phyloP scores from a whole-genome alignment of 2,329 filamentous ascomycete genomes.

The Botrytis deweyae region DNA sequence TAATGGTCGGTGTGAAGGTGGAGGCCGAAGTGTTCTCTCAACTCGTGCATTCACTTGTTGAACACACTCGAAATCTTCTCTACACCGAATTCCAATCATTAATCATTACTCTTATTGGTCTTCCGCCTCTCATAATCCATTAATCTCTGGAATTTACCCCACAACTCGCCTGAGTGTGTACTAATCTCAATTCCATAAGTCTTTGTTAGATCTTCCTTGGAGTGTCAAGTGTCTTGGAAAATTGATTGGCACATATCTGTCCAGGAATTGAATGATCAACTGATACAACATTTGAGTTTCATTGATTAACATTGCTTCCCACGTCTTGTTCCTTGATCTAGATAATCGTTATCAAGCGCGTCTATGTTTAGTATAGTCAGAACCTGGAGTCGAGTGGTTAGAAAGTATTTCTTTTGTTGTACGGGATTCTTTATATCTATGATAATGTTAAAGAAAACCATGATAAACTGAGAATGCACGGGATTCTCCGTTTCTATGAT shows the following conservation, averaged over 20 bases:
- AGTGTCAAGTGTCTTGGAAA: neutral
- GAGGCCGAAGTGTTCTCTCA: neutral
- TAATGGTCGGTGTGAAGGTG: neutral
- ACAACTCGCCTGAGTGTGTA: neutral
- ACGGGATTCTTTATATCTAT: neutral
- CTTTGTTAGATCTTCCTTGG: neutral
- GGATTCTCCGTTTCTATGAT: too few species aligned
- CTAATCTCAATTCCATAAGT: neutral
- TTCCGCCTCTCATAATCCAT: neutral
- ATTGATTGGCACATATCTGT: neutral
- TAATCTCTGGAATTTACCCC: neutral
- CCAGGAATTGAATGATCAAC: neutral
- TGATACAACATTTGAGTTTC: neutral
- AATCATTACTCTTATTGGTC: neutral
- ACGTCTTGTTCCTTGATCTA: neutral
- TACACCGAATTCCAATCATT: neutral
- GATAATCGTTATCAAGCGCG: neutral
- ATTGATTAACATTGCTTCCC: neutral
- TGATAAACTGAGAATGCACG: too few species aligned
- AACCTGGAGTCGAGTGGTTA: neutral
- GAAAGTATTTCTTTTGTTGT: neutral
- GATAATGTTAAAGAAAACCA: neutral
- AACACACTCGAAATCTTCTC: neutral
- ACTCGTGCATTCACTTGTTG: too few species aligned
- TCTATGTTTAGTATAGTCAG: neutral